Conservation (phyloP, 164 flowering plant genomes). For the Vitis rupestris region DNA sequence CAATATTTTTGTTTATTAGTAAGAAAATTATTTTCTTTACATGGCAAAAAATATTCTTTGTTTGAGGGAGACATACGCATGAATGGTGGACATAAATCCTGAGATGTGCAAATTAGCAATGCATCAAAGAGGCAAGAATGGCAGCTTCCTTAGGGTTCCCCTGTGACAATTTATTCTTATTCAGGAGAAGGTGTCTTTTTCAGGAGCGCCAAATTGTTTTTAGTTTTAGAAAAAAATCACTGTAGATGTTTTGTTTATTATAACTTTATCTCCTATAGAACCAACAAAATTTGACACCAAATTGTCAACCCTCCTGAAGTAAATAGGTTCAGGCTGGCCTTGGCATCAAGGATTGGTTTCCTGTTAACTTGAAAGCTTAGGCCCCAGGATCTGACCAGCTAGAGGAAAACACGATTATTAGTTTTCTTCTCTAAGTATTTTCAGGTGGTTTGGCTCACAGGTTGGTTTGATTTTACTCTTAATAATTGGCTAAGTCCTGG, state of each 20-base stretch:
- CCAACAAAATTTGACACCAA: neutral
- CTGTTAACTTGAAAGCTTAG: neutral
- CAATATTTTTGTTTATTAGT: too few species aligned
- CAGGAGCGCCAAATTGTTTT: neutral
- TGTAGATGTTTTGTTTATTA: neutral
- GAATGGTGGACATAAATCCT: too few species aligned
- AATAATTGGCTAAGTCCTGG: neutral
- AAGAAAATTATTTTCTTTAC: neutral
- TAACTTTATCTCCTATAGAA: too few species aligned
- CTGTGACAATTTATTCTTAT: too few species aligned
- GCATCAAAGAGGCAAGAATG: too few species aligned
- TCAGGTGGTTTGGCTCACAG: neutral
- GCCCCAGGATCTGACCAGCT: neutral
- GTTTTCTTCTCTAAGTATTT: neutral
- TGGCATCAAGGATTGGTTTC: neutral
- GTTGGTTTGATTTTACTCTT: neutral
- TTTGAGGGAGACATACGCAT: too few species aligned
- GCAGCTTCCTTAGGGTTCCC: too few species aligned
- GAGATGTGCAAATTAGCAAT: too few species aligned
- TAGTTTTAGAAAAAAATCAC: neutral
- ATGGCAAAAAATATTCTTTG: too few species aligned
- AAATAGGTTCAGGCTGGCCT: neutral
- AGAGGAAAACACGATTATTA: neutral
- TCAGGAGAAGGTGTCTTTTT: too few species aligned
- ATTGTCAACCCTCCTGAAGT: neutral